Base-by-base conservation (phyloP, 2,329 filamentous ascomycete species). In the Penicillium sclerotigenum region DNA sequence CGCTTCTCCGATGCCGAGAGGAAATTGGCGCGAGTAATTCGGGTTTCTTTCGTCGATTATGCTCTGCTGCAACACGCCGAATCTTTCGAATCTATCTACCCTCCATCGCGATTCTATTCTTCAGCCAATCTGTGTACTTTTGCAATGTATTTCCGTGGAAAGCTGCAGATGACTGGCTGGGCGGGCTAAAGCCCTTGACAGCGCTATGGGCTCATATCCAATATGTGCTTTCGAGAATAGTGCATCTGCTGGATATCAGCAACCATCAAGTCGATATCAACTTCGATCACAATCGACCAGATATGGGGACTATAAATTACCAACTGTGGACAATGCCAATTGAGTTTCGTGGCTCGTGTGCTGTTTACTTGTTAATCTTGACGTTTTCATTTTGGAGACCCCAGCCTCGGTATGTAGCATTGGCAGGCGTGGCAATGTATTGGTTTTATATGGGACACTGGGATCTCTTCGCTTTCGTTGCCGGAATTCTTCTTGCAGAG, bases 391-490 rank as follows among this genome's bases (percentile, higher is more conserved):
- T 54, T 40, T 47, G 51, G 51, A 54, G 16, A 16, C 18, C 42
- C 0, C 28, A 10, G 8, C 33, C 42, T 11, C 51, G 51, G 5
- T 40, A 46, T 24, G 26, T 54, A 3, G 42, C 18, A 22, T 31
- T 54, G 26, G 34, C 28, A 26, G 16, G n/a, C 1, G 43, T 54
- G 18, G 31, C 42, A 1, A 11, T 34, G 6, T 54, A 38, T 24
- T 54, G 51, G 51, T 48, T 54, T 26, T 54, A 47, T n/a, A 33
- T 54, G 33, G 51, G 51, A 40, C 43, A 54, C 16, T 54, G 51
- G 51, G 51, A 54, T 36, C 42, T 54, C 22, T 54, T 54, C 10
- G 34, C 51, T 3, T 54, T 54, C 22, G 18, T 41, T 18, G 26
- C 43, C 0, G 51, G 51, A 1, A 26, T 38, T 13, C 4, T 47